Base-by-base conservation (phyloP, 345 rosid genomes). In the Passiflora organensis region DNA sequence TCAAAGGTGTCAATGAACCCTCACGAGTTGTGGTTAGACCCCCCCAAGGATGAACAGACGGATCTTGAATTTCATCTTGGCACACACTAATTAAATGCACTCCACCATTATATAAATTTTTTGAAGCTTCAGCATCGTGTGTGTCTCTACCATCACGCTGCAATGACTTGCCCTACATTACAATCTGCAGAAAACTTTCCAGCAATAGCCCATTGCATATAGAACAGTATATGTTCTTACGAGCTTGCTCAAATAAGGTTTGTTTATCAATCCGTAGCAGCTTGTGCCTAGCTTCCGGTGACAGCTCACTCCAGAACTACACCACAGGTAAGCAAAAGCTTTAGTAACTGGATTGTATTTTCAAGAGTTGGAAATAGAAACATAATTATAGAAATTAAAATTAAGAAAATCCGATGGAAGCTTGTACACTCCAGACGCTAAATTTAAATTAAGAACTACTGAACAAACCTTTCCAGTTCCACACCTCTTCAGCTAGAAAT, bases 181-280 rank as follows among this genome's bases (percentile, higher is more conserved):
- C 85, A 80, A 93, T 86, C 73, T 82, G 89, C 76, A 75, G 74
- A 70, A 84, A 93, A 32, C 83, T 89, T 68, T 93, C 95, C 0
- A 84, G 95, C 25, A 93, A 78, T 43, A 93, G 73, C n/a, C 99
- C 96, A 59, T 83, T 81, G 72, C 99, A 93, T 74, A 96, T 80
- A 17, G 99, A 93, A 53, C 99, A 93, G 51, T 83, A 93, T 97
- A 89, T 84, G 73, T 84, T 83, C 80, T 86, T 93, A 23, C 97
- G 94, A 70, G 96, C 97, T 76, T 86, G 95, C 82, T 89, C 96
- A 65, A 89, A 80, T 28, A 93, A 68, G 42, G 83, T 69, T 63
- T 89, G 99, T 69, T 89, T 93, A 61, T 93, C 95, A 61, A 89
- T 76, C 79, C 77, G 75, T 43, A 93, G 75, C n/a, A 93, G 89